These are phyloP conservation scores for Peronospora belbahrii DNA, from an alignment of 352 stramenopile species.

Conservation along the genomic window DNA sequence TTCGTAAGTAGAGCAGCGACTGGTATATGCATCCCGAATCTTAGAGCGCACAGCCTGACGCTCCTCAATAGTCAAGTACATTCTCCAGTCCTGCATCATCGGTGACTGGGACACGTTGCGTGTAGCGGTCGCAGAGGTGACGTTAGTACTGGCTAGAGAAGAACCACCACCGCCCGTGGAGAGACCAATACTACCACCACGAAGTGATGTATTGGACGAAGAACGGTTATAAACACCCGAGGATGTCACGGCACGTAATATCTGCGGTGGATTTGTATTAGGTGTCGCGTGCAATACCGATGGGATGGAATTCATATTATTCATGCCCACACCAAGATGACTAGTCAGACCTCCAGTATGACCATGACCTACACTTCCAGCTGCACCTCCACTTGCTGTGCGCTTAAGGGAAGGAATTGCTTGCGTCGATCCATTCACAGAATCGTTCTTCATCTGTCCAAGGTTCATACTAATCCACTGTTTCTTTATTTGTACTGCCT, in stretches of 20 bases:
- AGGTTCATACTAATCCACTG: constrained; percentile 47
- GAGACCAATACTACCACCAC: constrained; percentile 18
- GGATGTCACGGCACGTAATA: constrained; percentile 75
- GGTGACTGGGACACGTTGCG: constrained; percentile 54
- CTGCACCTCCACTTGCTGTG: constrained; percentile 66
- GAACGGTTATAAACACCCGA: constrained; percentile 77
- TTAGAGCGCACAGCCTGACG: constrained; percentile 81
- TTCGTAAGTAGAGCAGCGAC: constrained; percentile 77
- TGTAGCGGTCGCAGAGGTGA: constrained; percentile 30
- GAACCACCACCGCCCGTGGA: constrained; percentile 9
- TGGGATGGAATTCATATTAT: constrained; percentile 71
- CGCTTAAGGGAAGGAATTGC: constrained; percentile 82
- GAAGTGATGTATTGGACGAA: constrained; percentile 20
- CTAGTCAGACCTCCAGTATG: constrained; percentile 30
- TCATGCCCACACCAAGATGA: constrained; percentile 63
- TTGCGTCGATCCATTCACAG: constrained; percentile 38
- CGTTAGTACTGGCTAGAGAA: constrained; percentile 10
- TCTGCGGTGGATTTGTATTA: constrained; percentile 71
- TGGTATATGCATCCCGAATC: constrained; percentile 83
- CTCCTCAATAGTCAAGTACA: constrained; percentile 88
- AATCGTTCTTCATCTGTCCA: constrained; percentile 60
- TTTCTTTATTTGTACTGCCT: not conserved
- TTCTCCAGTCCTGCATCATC: constrained; percentile 83
- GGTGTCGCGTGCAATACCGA: constrained; percentile 64
- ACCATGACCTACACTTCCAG: constrained; percentile 31